phyloP scores from a whole-genome alignment of 805 yeast genomes.

The Saturnispora dispora region DNA sequence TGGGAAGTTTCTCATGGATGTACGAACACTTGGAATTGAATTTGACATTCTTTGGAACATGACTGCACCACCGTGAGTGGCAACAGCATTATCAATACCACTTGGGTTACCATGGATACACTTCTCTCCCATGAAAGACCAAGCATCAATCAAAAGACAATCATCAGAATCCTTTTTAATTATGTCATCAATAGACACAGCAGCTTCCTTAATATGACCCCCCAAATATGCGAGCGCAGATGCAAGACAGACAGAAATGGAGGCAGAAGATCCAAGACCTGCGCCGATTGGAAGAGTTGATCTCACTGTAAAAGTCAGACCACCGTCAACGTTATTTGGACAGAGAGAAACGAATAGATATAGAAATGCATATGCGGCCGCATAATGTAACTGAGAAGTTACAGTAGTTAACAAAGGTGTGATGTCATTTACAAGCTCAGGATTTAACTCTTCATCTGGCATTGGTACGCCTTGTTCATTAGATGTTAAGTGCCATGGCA shows the following conservation, averaged over 20 bases:
- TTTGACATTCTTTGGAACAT: constrained; percentile 61
- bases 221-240: constrained; percentile 62
- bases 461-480: constrained; percentile 21
- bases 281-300: constrained; percentile 94
- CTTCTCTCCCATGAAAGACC: constrained; percentile 91
- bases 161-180: constrained; percentile 31
- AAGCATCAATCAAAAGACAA: constrained; percentile 59
- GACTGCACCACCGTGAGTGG: constrained; percentile 94
- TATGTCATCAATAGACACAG: constrained; percentile 28
- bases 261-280: constrained; percentile 91
- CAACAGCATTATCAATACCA: constrained; percentile 94
- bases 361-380: constrained; percentile 76
- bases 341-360: constrained; percentile 64
- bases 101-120: constrained; percentile 96
- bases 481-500: constrained; percentile 48
- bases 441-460: constrained; percentile 48
- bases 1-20: constrained; percentile 66
- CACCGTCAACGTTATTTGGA: constrained; percentile 36
- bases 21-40: constrained; percentile 53
- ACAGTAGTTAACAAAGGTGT: constrained; percentile 36
- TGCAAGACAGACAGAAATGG: constrained; percentile 76
- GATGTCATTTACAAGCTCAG: constrained; percentile 45
- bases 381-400: constrained; percentile 51
- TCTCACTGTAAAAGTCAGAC: constrained; percentile 51
- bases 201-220: constrained; percentile 39